These are phyloP conservation scores for Fusarium avenaceum DNA, from an alignment of 2,329 filamentous ascomycete genomes.

Conservation along the genomic window DNA sequence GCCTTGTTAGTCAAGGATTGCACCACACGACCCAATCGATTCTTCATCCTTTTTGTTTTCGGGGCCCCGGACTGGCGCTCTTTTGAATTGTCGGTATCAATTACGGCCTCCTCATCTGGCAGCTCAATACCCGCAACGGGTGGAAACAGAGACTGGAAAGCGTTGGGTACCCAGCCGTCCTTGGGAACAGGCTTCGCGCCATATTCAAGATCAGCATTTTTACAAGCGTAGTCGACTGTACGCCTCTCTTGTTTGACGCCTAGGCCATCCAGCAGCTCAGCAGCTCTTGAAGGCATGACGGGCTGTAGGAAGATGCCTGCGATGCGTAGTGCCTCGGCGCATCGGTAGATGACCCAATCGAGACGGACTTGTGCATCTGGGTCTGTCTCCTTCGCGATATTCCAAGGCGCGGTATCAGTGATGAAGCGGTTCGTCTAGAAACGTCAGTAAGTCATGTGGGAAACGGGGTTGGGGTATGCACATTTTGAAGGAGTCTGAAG, in stretches of 20 bases:
- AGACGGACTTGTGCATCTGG: slow-evolving; percentile 57
- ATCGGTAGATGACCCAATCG: slow-evolving; percentile 75
- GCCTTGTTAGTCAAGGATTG: slow-evolving; percentile 50
- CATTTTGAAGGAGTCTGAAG: slow-evolving; percentile 72
- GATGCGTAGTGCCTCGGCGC: slow-evolving; percentile 82
- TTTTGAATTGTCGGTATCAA: slow-evolving; percentile 28
- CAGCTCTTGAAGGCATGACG: slow-evolving; percentile 86
- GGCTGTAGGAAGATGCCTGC: slow-evolving; percentile 88
- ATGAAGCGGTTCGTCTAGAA: slow-evolving; percentile 63
- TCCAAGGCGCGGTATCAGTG: slow-evolving; percentile 77
- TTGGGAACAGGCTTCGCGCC: slow-evolving; percentile 60
- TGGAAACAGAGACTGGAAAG: slow-evolving; percentile 65
- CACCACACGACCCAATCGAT: slow-evolving; percentile 49
- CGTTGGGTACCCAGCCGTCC: slow-evolving; percentile 41
- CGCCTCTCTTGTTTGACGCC: slow-evolving; percentile 76
- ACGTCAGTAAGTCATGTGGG: slow-evolving; percentile 21
- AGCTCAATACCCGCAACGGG: slow-evolving; percentile 52
- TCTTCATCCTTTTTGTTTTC: slow-evolving; percentile 38
- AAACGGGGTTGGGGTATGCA: slow-evolving; percentile 50
- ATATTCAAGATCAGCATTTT: slow-evolving; percentile 78
- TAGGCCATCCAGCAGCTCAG: slow-evolving; percentile 79
- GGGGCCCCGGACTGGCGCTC: neutral
- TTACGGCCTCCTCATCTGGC: slow-evolving; percentile 42
- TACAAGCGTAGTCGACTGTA: slow-evolving; percentile 70
- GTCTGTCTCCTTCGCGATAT: slow-evolving; percentile 58